These are phyloP conservation scores for Mycena rosella DNA, from an alignment of 768 basidiomycete genomes.

Conservation along the genomic window DNA sequence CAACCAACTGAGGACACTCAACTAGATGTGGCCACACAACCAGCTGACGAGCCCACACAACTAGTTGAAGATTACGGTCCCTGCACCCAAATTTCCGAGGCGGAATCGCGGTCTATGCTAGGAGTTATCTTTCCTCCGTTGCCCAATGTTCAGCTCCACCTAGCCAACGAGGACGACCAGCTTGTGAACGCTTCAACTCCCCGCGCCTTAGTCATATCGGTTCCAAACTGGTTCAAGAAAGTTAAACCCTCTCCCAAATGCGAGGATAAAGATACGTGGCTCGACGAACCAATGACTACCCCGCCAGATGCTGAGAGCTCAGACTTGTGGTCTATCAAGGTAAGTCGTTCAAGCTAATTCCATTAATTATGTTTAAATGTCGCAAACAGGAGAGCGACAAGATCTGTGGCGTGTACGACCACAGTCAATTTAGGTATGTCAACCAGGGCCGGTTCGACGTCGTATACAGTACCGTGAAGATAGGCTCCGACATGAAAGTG, in stretches of 20 bases:
- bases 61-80: background rate
- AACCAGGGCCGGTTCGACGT: background rate
- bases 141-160: background rate
- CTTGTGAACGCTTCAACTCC: background rate
- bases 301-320: background rate
- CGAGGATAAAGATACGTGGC: background rate
- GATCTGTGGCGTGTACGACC: background rate
- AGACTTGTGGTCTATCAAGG: background rate
- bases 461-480: background rate
- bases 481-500: constrained; percentile 1
- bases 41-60: too few species aligned
- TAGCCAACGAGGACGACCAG: background rate
- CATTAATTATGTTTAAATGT: too few species aligned
- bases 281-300: background rate
- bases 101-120: background rate
- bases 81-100: background rate
- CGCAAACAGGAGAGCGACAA: constrained; percentile 8
- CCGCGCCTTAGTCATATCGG: background rate
- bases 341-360: background rate
- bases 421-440: background rate
- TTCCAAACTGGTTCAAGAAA: background rate
- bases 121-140: background rate
- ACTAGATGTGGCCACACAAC: too few species aligned
- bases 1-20: too few species aligned
- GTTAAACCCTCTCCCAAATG: background rate